Evolutionary conservation across 1,284 basidiomycete genomes (phyloP), one percentile per base, ranked within the genome.

Genomic region (Microbotryum saponariae): DNA sequence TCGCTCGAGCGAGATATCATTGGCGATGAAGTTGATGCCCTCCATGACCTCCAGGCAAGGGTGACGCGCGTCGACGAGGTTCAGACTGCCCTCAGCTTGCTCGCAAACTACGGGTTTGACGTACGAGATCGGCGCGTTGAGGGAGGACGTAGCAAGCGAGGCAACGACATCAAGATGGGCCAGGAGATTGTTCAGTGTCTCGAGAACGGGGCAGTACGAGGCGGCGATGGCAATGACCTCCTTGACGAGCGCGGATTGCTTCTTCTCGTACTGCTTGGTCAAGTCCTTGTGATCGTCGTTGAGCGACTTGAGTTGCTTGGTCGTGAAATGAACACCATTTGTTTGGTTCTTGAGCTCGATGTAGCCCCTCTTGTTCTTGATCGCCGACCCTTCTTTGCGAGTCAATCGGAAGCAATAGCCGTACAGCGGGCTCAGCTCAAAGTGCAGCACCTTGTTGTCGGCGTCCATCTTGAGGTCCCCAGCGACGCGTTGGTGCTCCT

Each of bases 41-140:
- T 97, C 93, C 75, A 97, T 92, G 5, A 94, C 88, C 75, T 99
- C 96, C 10, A 99, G 80, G 70, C 94, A 97, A 7, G 96, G 94
- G 77, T 99, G 96, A 33, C 96, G 82, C 16, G 91, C 90, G 51
- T 90, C 88, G 63, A 80, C 82, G 25, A 96, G 79, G 48, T 89
- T 74, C 14, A 96, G 78, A 71, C 84, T 84, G 1, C 91, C 90
- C 6, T 82, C 79, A 83, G 89, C 89, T 76, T 83, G 88, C 61
- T 86, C 83, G 1, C 81, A 74, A 2, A 93, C 78, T 14, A 76
- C 81, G 0, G 93, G 93, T 72, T 90, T 91, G 56, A 92, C 82
- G 73, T 97, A 98, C 0, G 89, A 82, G 53, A 87, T 85, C 0
- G 90, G 88, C 0, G 93, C 91, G 68, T 87, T 88, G 23, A 86